Evolutionary conservation across 1,139 yeast genomes (phyloP), one percentile per base, ranked within the genome.

Genomic region (Hyphopichia khmerensis): DNA sequence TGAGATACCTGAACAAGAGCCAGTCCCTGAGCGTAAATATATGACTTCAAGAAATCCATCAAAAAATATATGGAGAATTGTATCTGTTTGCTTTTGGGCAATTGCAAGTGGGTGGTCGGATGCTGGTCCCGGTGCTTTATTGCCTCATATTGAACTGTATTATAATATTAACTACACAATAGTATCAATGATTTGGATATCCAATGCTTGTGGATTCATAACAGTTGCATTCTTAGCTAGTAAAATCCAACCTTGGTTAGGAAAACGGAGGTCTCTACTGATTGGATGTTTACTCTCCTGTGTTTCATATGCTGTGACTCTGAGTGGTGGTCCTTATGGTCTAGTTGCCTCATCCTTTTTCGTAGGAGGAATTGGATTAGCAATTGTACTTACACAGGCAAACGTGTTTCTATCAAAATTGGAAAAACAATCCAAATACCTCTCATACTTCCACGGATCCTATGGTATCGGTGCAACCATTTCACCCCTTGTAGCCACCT

Each of bases 381-480:
- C 86, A 1, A 60, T 70, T n/a, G 71, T 75, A 2, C 65, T 79
- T 31, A 75, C 85, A 4, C 82, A 80, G 45, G 70, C 74, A 45
- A 83, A 82, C 52, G 70, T 80, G n/a, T 82, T 80, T 47, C 54
- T 81, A 14, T 69, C 82, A 6, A 62, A 77, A 39, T 62, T 82
- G 40, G 70, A 75, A 35, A 70, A 72, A 27, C 70, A 75, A 33
- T 69, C 80, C 14, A 72, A 67, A 35, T 72, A 75, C 42, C 60
- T 82, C 43, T 82, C 87, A 0, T 60, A 67, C 29, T 67, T 72
- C 48, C 88, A 83, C 59, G 87, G 84, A 0, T 58, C 67, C 14
- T 83, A 83, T 55, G 89, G 89, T 1, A 46, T 77, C 1, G 89
- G 88, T 2, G 88, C 87, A 2, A 76, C 82, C 3, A 48, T 80